phyloP scores from a whole-genome alignment of 768 basidiomycete species.

The Russula olivacea region DNA sequence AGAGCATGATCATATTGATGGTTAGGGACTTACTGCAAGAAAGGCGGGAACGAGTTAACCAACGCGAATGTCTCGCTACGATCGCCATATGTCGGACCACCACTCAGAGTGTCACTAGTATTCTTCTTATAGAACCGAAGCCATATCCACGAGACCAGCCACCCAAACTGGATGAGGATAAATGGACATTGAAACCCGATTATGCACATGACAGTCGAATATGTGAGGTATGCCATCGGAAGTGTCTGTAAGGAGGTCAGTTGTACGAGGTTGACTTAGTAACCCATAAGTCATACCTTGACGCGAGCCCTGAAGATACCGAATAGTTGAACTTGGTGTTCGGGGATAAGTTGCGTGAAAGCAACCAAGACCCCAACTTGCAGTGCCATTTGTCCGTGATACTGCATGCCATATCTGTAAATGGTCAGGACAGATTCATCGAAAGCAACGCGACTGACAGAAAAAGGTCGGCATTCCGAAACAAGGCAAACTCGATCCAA shows the following conservation, averaged over 20 bases:
- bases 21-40: constrained; percentile 63
- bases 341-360: constrained; percentile 96
- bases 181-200: constrained; percentile 84
- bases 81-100: constrained; percentile 78
- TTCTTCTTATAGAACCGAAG: constrained; percentile 96
- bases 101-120: constrained; percentile 53
- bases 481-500: constrained; percentile 75
- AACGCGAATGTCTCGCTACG: constrained; percentile 95
- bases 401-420: constrained; percentile 75
- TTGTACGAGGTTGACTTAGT: not conserved
- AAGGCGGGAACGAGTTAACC: constrained; percentile 94
- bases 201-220: constrained; percentile 81
- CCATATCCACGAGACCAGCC: constrained; percentile 94
- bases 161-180: constrained; percentile 97
- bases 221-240: constrained; percentile 90
- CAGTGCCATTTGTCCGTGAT: constrained; percentile 90
- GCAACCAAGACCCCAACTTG: constrained; percentile 88
- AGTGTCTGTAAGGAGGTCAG: constrained; percentile 50
- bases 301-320: constrained; percentile 81
- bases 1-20: not conserved
- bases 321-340: constrained; percentile 93
- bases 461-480: constrained; percentile 68
- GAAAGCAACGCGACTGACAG: constrained; percentile 49
- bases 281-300: constrained; percentile 51
- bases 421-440: constrained; percentile 1